phyloP scores from a whole-genome alignment of 352 stramenopile species.

The Phytophthora pisi region DNA sequence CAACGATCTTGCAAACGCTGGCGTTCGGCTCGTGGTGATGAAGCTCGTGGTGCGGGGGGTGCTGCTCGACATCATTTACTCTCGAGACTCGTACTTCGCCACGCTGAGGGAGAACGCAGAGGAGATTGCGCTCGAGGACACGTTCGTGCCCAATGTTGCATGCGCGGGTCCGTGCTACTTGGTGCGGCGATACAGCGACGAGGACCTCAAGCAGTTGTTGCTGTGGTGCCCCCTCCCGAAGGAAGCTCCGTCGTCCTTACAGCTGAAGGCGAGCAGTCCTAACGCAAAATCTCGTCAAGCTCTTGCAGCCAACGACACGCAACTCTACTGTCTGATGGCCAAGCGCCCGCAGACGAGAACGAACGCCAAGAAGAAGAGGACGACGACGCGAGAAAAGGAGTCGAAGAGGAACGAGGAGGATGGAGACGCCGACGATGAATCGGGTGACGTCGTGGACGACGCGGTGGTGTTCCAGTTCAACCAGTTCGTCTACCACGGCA shows the following conservation, averaged over 20 bases:
- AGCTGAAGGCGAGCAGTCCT: slow-evolving; percentile 7
- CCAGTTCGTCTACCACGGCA: slow-evolving; percentile 60
- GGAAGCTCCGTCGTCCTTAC: slow-evolving; percentile 3
- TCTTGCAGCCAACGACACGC: slow-evolving; percentile 62
- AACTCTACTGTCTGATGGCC: slow-evolving; percentile 58
- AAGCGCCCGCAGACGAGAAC: slow-evolving; percentile 15
- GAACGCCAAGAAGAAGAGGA: slow-evolving; percentile 12
- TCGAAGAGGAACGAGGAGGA: slow-evolving; percentile 23
- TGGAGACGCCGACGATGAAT: slow-evolving; percentile 30
- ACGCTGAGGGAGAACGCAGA: slow-evolving; percentile 57
- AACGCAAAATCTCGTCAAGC: slow-evolving; percentile 10
- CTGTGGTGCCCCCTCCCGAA: slow-evolving; percentile 62
- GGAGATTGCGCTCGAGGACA: slow-evolving; percentile 66
- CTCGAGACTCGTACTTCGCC: slow-evolving; percentile 65
- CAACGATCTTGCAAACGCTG: slow-evolving; percentile 36
- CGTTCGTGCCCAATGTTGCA: slow-evolving; percentile 62
- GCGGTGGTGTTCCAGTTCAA: slow-evolving; percentile 74
- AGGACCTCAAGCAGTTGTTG: slow-evolving; percentile 65
- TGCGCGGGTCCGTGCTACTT: slow-evolving; percentile 59
- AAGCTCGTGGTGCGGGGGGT: slow-evolving; percentile 72
- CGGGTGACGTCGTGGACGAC: slow-evolving; percentile 29
- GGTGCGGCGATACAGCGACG: slow-evolving; percentile 61
- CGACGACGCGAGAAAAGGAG: slow-evolving; percentile 13
- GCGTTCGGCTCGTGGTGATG: slow-evolving; percentile 65
- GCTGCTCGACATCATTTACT: slow-evolving; percentile 66